These are phyloP conservation scores for Torulaspora quercuum DNA, from an alignment of 805 yeast genomes.

Conservation along the genomic window DNA sequence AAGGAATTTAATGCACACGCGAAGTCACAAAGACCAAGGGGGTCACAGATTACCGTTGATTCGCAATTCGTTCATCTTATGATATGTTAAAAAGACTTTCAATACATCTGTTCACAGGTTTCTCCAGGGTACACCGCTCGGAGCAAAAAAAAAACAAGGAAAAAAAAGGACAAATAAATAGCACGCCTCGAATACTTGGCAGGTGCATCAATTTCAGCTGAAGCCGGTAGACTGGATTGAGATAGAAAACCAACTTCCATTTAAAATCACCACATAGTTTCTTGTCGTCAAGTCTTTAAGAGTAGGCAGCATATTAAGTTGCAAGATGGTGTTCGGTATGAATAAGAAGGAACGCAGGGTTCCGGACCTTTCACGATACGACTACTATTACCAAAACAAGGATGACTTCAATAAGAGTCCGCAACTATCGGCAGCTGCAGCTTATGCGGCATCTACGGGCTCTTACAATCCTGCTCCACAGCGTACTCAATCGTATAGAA, in stretches of 20 bases:
- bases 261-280: too few species aligned
- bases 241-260: neutral
- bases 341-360: conserved; percentile 30
- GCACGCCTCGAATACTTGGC: neutral
- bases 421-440: conserved; percentile 33
- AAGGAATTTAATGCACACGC: too few species aligned
- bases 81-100: neutral
- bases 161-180: conserved; percentile 3
- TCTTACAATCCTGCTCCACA: conserved; percentile 5
- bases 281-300: too few species aligned
- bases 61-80: neutral
- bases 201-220: neutral
- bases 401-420: conserved; percentile 22
- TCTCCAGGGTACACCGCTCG: conserved; percentile 3
- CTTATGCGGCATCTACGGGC: conserved; percentile 26
- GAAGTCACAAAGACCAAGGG: too few species aligned
- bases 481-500: conserved; percentile 10
- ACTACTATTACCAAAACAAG: conserved; percentile 31
- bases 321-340: conserved; percentile 12
- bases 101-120: conserved; percentile 1
- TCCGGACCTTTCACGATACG: conserved; percentile 40
- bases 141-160: conserved; percentile 6
- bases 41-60: too few species aligned
- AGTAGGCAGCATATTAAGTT: too few species aligned
- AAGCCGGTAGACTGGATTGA: neutral